Percentiles rank a stretch among this genome's conserved stretches.
phyloP scores from a whole-genome alignment of 116 monocot species.

The Iris pallida region DNA sequence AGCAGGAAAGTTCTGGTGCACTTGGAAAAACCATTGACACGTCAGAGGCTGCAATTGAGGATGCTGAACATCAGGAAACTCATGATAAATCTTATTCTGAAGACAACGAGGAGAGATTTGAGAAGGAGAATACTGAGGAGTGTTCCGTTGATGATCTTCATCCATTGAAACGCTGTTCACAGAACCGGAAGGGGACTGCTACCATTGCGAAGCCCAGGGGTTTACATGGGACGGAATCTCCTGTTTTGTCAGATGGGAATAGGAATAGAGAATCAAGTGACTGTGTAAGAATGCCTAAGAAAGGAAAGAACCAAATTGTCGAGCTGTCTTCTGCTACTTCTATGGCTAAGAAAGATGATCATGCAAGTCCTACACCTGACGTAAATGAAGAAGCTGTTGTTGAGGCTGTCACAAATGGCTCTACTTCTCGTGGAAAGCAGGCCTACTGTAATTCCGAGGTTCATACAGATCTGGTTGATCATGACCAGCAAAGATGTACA shows the following conservation, averaged over 20 bases:
- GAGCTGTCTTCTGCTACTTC: slow-evolving; percentile 7
- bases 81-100: slow-evolving; percentile 10
- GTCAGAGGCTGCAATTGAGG: slow-evolving; percentile 13
- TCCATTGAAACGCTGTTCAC: slow-evolving; percentile 14
- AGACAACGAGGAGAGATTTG: slow-evolving; percentile 20
- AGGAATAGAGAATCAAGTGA: slow-evolving; percentile 19
- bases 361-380: slow-evolving; percentile 7
- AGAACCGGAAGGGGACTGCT: slow-evolving; percentile 8
- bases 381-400: slow-evolving; percentile 4
- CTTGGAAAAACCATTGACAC: slow-evolving; percentile 12
- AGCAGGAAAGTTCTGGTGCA: slow-evolving; percentile 23
- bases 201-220: slow-evolving; percentile 3
- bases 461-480: neutral
- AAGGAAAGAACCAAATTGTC: neutral
- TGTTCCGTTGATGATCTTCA: slow-evolving; percentile 28
- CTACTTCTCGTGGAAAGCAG: neutral
- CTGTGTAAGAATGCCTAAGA: slow-evolving; percentile 7
- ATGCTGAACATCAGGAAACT: slow-evolving; percentile 10
- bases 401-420: slow-evolving; percentile 9
- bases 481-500: neutral
- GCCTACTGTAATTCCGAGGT: neutral
- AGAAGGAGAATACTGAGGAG: slow-evolving; percentile 12
- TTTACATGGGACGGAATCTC: slow-evolving; percentile 5
- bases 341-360: slow-evolving; percentile 12
- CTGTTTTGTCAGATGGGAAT: slow-evolving; percentile 19